Evolutionary conservation across 2,329 filamentous ascomycete genomes (phyloP), one percentile per base, ranked within the genome.

Genomic region (Macrophomina phaseolina): DNA sequence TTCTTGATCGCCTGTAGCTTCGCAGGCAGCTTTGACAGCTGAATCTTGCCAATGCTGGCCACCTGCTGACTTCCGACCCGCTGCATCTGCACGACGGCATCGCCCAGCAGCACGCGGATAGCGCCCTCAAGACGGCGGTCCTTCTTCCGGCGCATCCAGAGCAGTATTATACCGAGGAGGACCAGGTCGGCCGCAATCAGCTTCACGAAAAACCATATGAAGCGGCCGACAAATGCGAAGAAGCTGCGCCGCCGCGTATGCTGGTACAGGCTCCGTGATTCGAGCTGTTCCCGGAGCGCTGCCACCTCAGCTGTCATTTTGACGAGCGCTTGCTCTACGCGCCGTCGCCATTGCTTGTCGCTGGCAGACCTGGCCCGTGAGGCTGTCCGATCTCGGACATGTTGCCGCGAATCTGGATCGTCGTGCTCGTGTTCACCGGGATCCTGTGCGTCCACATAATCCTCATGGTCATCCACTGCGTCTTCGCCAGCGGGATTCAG

Each of bases 221-320:
- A 71, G 86, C 92, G 92, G 52, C 87, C 83, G 1, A 90, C 58
- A 92, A 92, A 96, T 1, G 89, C 85, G 58, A 87, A 84, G 30
- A 91, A 78, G 64, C 86, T 89, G 68, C 86, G 87, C 68, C 87
- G 86, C 71, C 86, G 89, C 71, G 86, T 87, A 18, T 87, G 85
- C 69, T 64, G 86, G 81, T 91, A 91, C 70, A 94, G 87, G 12
- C 91, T 85, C 0, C 92, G 89, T 0, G 88, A 86, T 64, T 93
- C 90, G 71, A 98, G 90, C 76, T 98, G 94, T 79, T 99, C 95
- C 42, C 95, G 87, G 69, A 98, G 80, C 0, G 95, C 95, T 1
- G 95, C 94, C 38, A 99, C 88, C 79, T 99, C 95, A 16, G 93
- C 91, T 5, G 94, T 97, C 81, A 98, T 89, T 72, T 93, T 92